Evolutionary conservation across 148 eudicot genomes (phyloP), one percentile per base, ranked within the genome.

Genomic region (Heliosperma pusillum): DNA sequence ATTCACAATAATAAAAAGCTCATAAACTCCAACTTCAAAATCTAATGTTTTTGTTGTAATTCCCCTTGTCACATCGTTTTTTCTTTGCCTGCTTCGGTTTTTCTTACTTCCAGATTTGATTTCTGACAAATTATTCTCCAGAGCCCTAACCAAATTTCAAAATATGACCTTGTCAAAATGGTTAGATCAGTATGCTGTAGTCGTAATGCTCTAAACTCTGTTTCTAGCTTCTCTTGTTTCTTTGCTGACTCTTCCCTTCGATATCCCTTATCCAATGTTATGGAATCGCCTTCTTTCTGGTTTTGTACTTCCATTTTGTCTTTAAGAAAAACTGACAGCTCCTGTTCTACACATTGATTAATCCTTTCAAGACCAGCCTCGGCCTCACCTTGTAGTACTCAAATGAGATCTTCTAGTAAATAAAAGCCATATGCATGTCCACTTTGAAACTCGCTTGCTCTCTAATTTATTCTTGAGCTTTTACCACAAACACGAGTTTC

Each of bases 271-370:
- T 5, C 1, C 68, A 33, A 33, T 13, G 68, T 20, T 30, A 3
- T 29, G 30, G 68, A 33, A 30, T 64, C 68, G 16, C 16, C 68
- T 30, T 20, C 15, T 36, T 19, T 21, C 47, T 45, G 12, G 17
- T 29, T 2, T 12, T 71, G 26, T 11, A 2, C 36, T 55, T 71
- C 60, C 5, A n/a, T 24, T 17, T 82, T 84, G 30, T 60, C 76
- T 56, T 15, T 76, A 19, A 84, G 87, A 65, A 72, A 81, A 64
- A 15, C 56, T 29, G 79, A 74, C 40, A 90, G 75, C 44, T 90
- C 96, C 81, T 83, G 87, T 74, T 90, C 96, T 26, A 86, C 88
- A 74, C 92, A n/a, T n/a, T n/a, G n/a, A n/a, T n/a, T n/a, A n/a
- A n/a, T n/a, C n/a, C n/a, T n/a, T n/a, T n/a, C n/a, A n/a, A n/a